Conservation (phyloP, 2,329 filamentous ascomycete species). For the Neofusicoccum cordaticola region DNA sequence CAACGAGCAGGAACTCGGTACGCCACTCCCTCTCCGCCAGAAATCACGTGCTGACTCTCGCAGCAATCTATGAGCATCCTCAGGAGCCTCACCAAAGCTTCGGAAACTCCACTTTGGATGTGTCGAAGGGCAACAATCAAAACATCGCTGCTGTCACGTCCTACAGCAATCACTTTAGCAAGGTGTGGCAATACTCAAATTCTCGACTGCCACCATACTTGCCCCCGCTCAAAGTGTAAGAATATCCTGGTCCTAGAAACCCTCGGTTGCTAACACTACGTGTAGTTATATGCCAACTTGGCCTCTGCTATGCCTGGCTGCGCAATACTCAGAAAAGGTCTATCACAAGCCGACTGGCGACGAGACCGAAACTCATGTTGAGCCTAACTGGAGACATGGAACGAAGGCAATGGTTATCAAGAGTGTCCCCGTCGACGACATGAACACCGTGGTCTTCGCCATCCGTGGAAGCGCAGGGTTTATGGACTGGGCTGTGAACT, state of each 20-base stretch:
- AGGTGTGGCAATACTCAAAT: slow-evolving; percentile 76
- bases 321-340: slow-evolving; percentile 71
- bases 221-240: slow-evolving; percentile 65
- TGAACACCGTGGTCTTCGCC: slow-evolving; percentile 77
- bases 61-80: slow-evolving; percentile 16
- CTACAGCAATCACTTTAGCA: slow-evolving; percentile 62
- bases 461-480: slow-evolving; percentile 78
- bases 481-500: slow-evolving; percentile 83
- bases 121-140: not conserved
- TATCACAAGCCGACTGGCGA: slow-evolving; percentile 64
- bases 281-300: slow-evolving; percentile 69
- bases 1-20: slow-evolving; percentile 49
- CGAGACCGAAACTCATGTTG: slow-evolving; percentile 67
- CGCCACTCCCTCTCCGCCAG: slow-evolving; percentile 24
- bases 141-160: not conserved
- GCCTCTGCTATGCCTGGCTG: slow-evolving; percentile 73
- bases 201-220: slow-evolving; percentile 68
- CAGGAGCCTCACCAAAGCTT: not conserved
- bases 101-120: not conserved
- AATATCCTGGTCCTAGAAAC: slow-evolving; percentile 2
- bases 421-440: slow-evolving; percentile 72
- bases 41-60: slow-evolving; percentile 5
- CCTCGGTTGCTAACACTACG: not conserved
- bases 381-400: slow-evolving; percentile 69
- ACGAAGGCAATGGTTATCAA: slow-evolving; percentile 85